A percentile compares a stretch with the other conserved stretches of the same genome.
Evolutionary conservation across 345 rosid species (phyloP).

Genomic region (Lepidium aucheri): DNA sequence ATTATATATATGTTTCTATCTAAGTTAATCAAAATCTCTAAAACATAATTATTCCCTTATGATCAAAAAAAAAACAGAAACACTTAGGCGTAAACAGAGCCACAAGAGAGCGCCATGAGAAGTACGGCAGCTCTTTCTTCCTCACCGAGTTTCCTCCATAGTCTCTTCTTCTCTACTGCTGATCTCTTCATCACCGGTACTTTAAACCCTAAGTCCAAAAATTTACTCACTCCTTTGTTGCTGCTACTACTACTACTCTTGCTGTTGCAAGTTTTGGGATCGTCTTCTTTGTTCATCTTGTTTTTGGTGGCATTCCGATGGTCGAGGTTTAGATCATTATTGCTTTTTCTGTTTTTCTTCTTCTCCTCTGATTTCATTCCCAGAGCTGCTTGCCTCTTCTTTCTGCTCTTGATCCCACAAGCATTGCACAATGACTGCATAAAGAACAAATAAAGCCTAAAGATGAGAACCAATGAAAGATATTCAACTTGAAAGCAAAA

Average conservation of each 20-base stretch:
- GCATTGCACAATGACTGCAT: constrained; percentile 90
- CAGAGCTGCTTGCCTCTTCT: constrained; percentile 65
- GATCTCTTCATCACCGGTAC: constrained; percentile 31
- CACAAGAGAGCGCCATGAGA: constrained; percentile 82
- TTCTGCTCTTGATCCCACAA: constrained; percentile 96
- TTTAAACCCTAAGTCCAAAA: constrained; percentile 20
- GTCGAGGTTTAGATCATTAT: constrained; percentile 3
- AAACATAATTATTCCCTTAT: constrained; percentile 6
- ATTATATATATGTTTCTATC: not conserved
- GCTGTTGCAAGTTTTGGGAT: not conserved
- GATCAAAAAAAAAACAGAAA: not conserved
- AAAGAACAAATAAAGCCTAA: not conserved
- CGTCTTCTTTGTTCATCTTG: not conserved
- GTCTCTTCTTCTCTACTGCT: constrained; percentile 48
- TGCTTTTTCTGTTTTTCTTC: constrained; percentile 36
- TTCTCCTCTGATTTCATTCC: constrained; percentile 39
- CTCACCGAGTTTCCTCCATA: constrained; percentile 49
- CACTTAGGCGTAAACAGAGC: constrained; percentile 55
- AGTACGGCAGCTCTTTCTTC: constrained; percentile 84
- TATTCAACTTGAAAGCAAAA: not conserved
- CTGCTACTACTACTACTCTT: not conserved
- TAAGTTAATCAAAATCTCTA: constrained; percentile 6
- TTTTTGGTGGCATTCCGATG: not conserved
- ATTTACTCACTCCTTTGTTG: not conserved
- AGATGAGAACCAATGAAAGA: not conserved